Evolutionary conservation across 2,329 filamentous ascomycete species (phyloP).

Genomic region (Rutstroemia sp.): DNA sequence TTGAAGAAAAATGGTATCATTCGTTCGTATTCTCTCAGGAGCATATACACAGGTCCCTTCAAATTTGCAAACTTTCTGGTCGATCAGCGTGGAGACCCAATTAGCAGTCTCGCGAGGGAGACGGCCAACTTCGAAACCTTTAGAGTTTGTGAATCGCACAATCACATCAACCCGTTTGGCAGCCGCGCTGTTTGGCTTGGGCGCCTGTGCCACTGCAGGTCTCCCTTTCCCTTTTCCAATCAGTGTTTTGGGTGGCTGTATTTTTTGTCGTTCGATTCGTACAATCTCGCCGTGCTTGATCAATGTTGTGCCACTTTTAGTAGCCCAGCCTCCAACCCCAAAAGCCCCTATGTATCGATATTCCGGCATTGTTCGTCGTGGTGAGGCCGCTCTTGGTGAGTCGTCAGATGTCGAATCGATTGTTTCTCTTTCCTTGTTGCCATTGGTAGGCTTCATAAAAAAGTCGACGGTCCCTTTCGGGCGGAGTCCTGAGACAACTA

Average conservation of each 20-base stretch:
- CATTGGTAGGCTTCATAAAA: conserved; percentile 15
- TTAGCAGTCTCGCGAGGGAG: conserved; percentile 78
- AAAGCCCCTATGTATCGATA: conserved; percentile 83
- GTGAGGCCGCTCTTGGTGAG: conserved; percentile 27
- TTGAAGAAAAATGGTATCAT: conserved; percentile 92
- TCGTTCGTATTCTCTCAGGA: conserved; percentile 76
- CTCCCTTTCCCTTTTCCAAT: conserved; percentile 38
- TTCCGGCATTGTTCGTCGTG: conserved; percentile 38
- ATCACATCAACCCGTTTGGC: conserved; percentile 71
- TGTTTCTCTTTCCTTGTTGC: background rate
- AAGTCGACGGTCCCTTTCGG: conserved; percentile 19
- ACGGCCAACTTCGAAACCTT: conserved; percentile 77
- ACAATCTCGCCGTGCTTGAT: conserved; percentile 78
- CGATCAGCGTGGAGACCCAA: conserved; percentile 89
- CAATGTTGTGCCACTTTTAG: conserved; percentile 68
- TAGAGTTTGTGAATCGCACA: conserved; percentile 78
- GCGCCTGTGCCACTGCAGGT: conserved; percentile 22
- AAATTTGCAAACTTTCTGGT: conserved; percentile 82
- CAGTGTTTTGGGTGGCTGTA: conserved; percentile 48
- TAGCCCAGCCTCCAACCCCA: conserved; percentile 87
- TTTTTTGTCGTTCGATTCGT: conserved; percentile 78
- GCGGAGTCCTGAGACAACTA: background rate
- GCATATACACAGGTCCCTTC: conserved; percentile 85
- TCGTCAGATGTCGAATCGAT: background rate
- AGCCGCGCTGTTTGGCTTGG: conserved; percentile 35